phyloP scores from a whole-genome alignment of 1,284 basidiomycete genomes.

The Neolentinus lepideus region DNA sequence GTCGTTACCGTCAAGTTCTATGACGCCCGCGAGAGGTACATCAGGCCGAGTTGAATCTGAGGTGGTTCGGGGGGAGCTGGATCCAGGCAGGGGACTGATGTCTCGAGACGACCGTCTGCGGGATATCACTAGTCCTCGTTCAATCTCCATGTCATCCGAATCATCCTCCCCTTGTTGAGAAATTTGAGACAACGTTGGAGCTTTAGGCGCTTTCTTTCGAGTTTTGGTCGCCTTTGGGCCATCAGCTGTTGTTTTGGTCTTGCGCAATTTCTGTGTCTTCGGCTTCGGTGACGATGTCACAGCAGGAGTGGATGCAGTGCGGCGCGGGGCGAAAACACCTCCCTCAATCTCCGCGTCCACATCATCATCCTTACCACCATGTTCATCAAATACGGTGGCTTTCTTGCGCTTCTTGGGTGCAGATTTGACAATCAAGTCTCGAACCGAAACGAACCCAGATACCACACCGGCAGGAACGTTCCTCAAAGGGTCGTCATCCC shows the following conservation, averaged over 20 bases:
- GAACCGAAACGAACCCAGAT: slow-evolving; percentile 57
- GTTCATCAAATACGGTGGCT: slow-evolving; percentile 18
- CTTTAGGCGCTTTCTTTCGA: background rate
- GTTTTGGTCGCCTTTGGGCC: slow-evolving; percentile 11
- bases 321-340: slow-evolving; percentile 35
- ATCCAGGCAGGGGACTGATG: background rate
- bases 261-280: background rate
- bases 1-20: slow-evolving; percentile 9
- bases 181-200: background rate
- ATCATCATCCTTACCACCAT: slow-evolving; percentile 51
- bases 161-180: slow-evolving; percentile 38
- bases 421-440: slow-evolving; percentile 47
- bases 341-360: slow-evolving; percentile 55
- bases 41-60: slow-evolving; percentile 10
- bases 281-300: slow-evolving; percentile 7
- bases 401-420: slow-evolving; percentile 34
- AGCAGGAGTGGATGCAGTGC: slow-evolving; percentile 39
- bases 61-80: background rate
- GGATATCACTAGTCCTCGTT: slow-evolving; percentile 20
- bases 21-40: slow-evolving; percentile 12
- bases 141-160: slow-evolving; percentile 47
- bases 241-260: slow-evolving; percentile 4
- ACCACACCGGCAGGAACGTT: slow-evolving; percentile 63
- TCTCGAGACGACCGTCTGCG: background rate
- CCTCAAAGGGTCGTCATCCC: slow-evolving; percentile 55